Evolutionary conservation across 2,329 filamentous ascomycete genomes (phyloP), one percentile per base, ranked within the genome.

Genomic region (Penicillium sp.): DNA sequence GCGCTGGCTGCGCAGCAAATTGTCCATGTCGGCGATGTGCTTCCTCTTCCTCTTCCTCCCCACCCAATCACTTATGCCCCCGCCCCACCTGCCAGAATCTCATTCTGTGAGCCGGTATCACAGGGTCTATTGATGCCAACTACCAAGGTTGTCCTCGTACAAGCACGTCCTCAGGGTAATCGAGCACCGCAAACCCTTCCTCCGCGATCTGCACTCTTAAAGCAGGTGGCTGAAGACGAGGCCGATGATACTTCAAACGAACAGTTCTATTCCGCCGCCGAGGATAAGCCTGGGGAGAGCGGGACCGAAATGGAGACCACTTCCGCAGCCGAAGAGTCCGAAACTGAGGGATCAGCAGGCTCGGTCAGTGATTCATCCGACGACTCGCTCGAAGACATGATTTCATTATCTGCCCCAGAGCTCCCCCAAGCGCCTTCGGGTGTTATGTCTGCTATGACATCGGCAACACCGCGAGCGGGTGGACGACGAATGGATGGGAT

Each of bases 381-480:
- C 71, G 93, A 96, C 69, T 94, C 91, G 0, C 83, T 91, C 78
- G 92, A 97, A 61, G 92, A 96, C 57, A 90, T 96, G 83, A 96
- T 97, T 48, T 95, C 92, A 3, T 81, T 97, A 28, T 87, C 89
- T 61, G 87, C 89, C 1, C 93, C 93, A 1, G 84, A 87, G 24
- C 77, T 97, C 14, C 87, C 90, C 1, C 83, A 91, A n/a, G 86
- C 89, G 23, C 86, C 86, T 51, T 88, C 89, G 1, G 93, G 91
- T 45, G 87, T 90, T 16, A 81, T 93, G 62, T 94, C 91, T 19
- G 89, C 90, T 0, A 83, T 92, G 67, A 89, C 89, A 36, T 85
- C 89, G 1, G 91, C 90, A 10, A 96, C 92, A 0, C 92, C 92
- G 2, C 86, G 91, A 69, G 89, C 90, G 0, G 80, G 82, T 34